Evolutionary conservation across 805 yeast species (phyloP).

Genomic region (Wickerhamiella kurtzmanii): DNA sequence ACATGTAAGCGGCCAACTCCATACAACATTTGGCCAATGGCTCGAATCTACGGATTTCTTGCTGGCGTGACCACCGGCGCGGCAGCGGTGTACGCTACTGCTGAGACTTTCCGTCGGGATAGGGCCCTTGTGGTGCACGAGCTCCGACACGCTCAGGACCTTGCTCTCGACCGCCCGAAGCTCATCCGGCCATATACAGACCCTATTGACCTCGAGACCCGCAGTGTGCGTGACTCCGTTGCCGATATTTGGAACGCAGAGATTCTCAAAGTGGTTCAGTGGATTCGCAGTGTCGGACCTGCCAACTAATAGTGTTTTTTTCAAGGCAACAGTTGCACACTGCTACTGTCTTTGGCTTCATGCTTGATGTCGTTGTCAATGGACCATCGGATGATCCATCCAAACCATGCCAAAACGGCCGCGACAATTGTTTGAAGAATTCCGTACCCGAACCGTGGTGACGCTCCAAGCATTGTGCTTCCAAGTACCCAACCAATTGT

Average conservation of each 20-base stretch:
- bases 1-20: too few relatives aligned
- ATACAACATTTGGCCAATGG: constrained; percentile 23
- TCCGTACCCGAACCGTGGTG: constrained; percentile 20
- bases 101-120: constrained; percentile 39
- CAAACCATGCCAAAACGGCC: constrained; percentile 15
- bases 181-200: constrained; percentile 33
- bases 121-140: constrained; percentile 35
- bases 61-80: constrained; percentile 49
- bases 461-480: constrained; percentile 31
- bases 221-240: constrained; percentile 44
- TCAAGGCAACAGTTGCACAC: background rate
- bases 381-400: constrained; percentile 17
- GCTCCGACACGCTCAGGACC: constrained; percentile 35
- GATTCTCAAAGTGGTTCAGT: constrained; percentile 47
- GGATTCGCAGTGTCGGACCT: constrained; percentile 33
- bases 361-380: constrained; percentile 14
- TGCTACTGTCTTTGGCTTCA: background rate
- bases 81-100: constrained; percentile 48
- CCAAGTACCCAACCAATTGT: constrained; percentile 66
- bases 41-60: constrained; percentile 42
- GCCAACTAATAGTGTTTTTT: background rate
- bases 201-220: constrained; percentile 33
- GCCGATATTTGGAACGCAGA: constrained; percentile 75
- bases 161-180: constrained; percentile 42
- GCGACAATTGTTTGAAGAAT: constrained; percentile 18